Base-by-base conservation (phyloP, 306 rosid species). In the Vachellia collinsii region DNA sequence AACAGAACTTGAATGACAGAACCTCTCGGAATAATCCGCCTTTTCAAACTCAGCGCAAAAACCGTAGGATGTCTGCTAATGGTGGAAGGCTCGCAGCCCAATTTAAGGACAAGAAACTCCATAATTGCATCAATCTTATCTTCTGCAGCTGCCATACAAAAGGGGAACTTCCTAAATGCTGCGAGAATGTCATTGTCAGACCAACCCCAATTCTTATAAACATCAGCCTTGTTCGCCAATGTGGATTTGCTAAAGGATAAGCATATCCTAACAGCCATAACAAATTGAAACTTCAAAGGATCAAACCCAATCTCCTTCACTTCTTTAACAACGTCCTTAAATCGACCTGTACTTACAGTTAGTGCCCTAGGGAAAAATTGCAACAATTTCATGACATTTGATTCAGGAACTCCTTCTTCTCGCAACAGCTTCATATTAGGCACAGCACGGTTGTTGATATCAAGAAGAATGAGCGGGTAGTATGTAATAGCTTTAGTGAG, bases 191-290 rank as follows among this genome's bases (percentile, higher is more conserved):
- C 76, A 48, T 83, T 3, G 34, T 80, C 85, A 42, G 83, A 68
- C 74, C 79, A 83, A 23, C 79, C 89, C 87, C 87, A 86, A 6
- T 68, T 80, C 76, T 56, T 80, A 51, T 72, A 83, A 51, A 44
- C 14, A 38, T 53, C 43, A 37, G 75, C 56, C 83, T 83, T 83
- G 62, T 63, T 66, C 13, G 43, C 51, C 83, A 81, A 68, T 3
- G 86, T 85, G 3, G 80, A 80, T 59, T 68, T 77, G 72, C 47
- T 80, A 43, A 80, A 8, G 0, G 34, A 10, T 11, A 41, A 6
- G 36, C 48, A 47, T 3, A 22, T 19, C 61, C 6, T 3, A 38
- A 77, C 66, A 34, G 80, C 85, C 13, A 1, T 7, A 61, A 62
- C 1, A 50, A 80, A 86, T 8, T 41, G 23, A 51, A 38, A 4